Conservation (phyloP, 2,329 filamentous ascomycete genomes). For the Monosporascus sp. region DNA sequence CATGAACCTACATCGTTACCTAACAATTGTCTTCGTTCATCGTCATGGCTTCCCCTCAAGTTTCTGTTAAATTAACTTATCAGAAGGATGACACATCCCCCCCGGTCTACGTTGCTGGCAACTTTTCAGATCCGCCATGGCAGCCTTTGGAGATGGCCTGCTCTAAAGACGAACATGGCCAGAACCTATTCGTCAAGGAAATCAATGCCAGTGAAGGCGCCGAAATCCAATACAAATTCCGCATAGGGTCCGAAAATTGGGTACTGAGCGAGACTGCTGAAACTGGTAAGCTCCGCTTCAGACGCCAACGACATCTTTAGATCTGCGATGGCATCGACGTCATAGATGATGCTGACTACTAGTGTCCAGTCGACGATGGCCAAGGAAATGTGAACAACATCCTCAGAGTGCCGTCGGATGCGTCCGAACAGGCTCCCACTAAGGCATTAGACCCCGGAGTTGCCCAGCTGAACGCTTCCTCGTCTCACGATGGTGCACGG, state of each 20-base stretch:
- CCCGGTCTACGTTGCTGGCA: conserved; percentile 66
- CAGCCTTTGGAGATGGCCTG: conserved; percentile 59
- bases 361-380: conserved; percentile 32
- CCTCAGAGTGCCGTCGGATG: conserved; percentile 26
- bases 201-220: conserved; percentile 51
- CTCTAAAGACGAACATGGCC: conserved; percentile 43
- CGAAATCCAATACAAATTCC: conserved; percentile 71
- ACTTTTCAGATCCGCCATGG: conserved; percentile 65
- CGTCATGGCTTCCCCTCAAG: conserved; percentile 30
- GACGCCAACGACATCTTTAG: background rate
- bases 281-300: conserved; percentile 40
- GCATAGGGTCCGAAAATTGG: conserved; percentile 62
- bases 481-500: conserved; percentile 15
- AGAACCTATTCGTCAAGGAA: conserved; percentile 53
- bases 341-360: conserved; percentile 3
- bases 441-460: conserved; percentile 8
- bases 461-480: conserved; percentile 9
- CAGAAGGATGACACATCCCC: conserved; percentile 53
- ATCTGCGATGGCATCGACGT: background rate
- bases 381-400: conserved; percentile 46
- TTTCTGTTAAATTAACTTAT: conserved; percentile 55
- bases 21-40: conserved; percentile 8
- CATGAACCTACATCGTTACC: conserved; percentile 14
- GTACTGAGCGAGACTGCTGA: conserved; percentile 58
- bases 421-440: conserved; percentile 8